Evolutionary conservation across 2,329 filamentous ascomycete genomes (phyloP), one percentile per base, ranked within the genome.

Genomic region (Pseudocercospora fijiensis): DNA sequence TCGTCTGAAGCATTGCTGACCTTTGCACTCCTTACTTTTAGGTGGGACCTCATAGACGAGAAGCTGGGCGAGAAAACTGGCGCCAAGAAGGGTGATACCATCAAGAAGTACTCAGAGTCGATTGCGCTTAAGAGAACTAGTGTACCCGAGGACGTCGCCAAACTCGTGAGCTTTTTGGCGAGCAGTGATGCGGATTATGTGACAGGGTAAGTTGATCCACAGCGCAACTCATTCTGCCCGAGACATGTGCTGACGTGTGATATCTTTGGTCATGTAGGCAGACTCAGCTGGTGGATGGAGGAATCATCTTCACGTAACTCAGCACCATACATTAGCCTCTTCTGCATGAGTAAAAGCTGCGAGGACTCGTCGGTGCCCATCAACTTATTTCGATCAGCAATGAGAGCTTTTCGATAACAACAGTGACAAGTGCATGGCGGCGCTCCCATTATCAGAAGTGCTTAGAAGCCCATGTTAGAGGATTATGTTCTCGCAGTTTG

Each of bases 1-100:
- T 57, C 8, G 13, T 52, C 22, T 16, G 49, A n/a, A 57, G 13
- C 28, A 18, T 33, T 18, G 27, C 33, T 41, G 8, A 57, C 10
- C 10, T 20, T 8, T 57, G 16, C 24, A 41, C 55, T 16, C 33
- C 33, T 37, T 37, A 6, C 13, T 37, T 37, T 16, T 37, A 37
- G 33, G 33, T 90, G 87, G 87, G 87, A 89, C 52, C 71, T 85
- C 1, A 89, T 90, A 60, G 88, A 90, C 65, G 83, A 85, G 66
- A 83, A 83, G 62, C 66, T 88, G 30, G 85, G 82, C 0, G 80
- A 83, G 72, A 79, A 80, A 62, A 78, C 75, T 0, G 86, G 83
- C 0, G 76, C 78, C 0, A 75, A 79, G 69, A 84, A 76, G 58
- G 76, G 76, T 8, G 75, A 76, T 18, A 76, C 73, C 13, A 83